Conservation (phyloP, 331 rosid species). For the Quercus phellos region DNA sequence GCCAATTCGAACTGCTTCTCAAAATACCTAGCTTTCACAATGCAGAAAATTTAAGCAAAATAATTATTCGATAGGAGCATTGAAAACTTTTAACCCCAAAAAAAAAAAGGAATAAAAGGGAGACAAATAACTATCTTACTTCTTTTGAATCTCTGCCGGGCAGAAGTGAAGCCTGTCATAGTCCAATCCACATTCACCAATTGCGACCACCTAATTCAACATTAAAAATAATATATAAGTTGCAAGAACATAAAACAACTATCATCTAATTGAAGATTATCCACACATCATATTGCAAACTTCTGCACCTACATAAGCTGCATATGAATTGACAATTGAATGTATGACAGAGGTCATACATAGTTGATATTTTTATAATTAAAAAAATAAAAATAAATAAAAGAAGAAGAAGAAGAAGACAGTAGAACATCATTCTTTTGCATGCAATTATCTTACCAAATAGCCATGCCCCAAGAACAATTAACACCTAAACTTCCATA, state of each 20-base stretch:
- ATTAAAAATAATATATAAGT: neutral
- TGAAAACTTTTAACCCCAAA: neutral
- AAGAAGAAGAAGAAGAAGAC: neutral
- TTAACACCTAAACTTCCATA: neutral
- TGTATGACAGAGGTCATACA: too few species aligned
- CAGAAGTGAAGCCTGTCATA: slow-evolving; percentile 94
- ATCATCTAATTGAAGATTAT: neutral
- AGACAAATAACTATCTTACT: slow-evolving; percentile 35
- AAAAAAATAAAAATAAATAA: too few species aligned
- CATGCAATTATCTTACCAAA: neutral
- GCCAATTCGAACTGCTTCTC: slow-evolving; percentile 96
- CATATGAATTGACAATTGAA: too few species aligned
- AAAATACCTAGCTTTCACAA: slow-evolving; percentile 59
- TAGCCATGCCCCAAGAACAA: neutral
- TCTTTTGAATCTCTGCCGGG: slow-evolving; percentile 81
- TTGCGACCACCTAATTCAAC: slow-evolving; percentile 71
- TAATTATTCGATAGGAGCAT: slow-evolving; percentile 7
- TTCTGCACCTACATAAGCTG: neutral
- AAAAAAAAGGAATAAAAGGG: neutral
- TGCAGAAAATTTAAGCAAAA: neutral
- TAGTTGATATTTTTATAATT: too few species aligned
- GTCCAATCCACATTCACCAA: slow-evolving; percentile 96
- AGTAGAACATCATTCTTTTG: neutral
- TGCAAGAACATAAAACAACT: neutral
- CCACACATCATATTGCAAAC: neutral